Evolutionary conservation across 2,329 filamentous ascomycete species (phyloP).

Genomic region (Trematosphaeria pertusa): DNA sequence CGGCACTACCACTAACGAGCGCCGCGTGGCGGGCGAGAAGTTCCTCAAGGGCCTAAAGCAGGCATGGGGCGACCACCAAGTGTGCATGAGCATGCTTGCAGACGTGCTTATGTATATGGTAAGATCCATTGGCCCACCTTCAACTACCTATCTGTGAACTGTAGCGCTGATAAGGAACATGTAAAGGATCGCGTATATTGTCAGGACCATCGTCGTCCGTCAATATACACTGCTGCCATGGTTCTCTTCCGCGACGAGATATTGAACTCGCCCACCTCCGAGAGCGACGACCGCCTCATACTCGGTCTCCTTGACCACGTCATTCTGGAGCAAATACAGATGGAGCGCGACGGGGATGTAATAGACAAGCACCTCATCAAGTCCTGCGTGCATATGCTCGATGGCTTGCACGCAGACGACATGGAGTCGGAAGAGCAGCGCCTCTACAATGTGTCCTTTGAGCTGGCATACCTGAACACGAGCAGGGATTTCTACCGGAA

Average conservation of each 20-base stretch:
- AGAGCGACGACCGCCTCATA: constrained; percentile 60
- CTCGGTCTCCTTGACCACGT: constrained; percentile 80
- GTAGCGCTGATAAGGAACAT: constrained; percentile 25
- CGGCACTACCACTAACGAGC: constrained; percentile 74
- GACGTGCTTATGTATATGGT: constrained; percentile 97
- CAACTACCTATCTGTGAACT: neutral
- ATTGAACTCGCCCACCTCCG: constrained; percentile 64
- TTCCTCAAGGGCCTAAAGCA: constrained; percentile 79
- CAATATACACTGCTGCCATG: constrained; percentile 86
- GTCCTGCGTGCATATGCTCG: constrained; percentile 87
- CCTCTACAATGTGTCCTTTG: constrained; percentile 83
- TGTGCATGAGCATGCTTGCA: constrained; percentile 94
- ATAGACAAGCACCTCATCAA: constrained; percentile 85
- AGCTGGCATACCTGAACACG: constrained; percentile 74
- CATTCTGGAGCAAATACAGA: constrained; percentile 86
- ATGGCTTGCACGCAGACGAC: constrained; percentile 82
- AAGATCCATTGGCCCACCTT: constrained; percentile 27
- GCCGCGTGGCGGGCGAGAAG: constrained; percentile 78
- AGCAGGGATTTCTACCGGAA: constrained; percentile 76
- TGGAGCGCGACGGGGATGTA: constrained; percentile 89
- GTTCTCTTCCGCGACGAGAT: constrained; percentile 88
- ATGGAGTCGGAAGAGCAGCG: constrained; percentile 79
- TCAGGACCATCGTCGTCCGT: constrained; percentile 73
- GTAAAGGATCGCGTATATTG: constrained; percentile 79
- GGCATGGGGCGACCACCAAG: constrained; percentile 87